Evolutionary conservation across 805 yeast species (phyloP).

Genomic region (Candida orba): DNA sequence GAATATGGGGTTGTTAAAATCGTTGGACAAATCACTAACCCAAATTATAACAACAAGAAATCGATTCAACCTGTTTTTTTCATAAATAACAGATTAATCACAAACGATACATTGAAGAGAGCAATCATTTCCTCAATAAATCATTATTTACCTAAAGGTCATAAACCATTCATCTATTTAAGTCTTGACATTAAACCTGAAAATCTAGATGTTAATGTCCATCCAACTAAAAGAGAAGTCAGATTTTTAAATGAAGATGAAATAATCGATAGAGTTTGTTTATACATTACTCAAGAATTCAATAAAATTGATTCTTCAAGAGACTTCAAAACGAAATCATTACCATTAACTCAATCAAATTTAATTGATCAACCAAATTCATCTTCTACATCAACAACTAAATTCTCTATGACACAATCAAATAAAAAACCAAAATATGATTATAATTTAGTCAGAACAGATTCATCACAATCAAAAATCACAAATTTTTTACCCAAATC

Average conservation of each 20-base stretch:
- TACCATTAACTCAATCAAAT: conserved; percentile 23
- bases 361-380: not conserved
- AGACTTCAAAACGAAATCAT: conserved; percentile 57
- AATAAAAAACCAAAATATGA: conserved; percentile 40
- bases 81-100: conserved; percentile 76
- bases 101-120: conserved; percentile 72
- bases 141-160: conserved; percentile 67
- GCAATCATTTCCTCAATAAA: conserved; percentile 44
- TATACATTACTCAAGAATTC: conserved; percentile 41
- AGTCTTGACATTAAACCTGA: conserved; percentile 58
- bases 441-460: conserved; percentile 64
- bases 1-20: conserved; percentile 46
- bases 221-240: conserved; percentile 93
- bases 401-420: not conserved
- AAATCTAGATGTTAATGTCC: conserved; percentile 87
- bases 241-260: conserved; percentile 82
- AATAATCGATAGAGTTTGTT: conserved; percentile 56
- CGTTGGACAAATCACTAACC: conserved; percentile 58
- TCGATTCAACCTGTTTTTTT: conserved; percentile 65
- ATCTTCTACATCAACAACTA: not conserved
- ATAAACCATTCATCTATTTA: conserved; percentile 69
- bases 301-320: conserved; percentile 59
- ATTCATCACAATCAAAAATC: conserved; percentile 52
- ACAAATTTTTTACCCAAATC: conserved; percentile 27
- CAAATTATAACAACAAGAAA: conserved; percentile 66